Base-by-base conservation (phyloP, 768 basidiomycete genomes). In the Boletus patriciae region DNA sequence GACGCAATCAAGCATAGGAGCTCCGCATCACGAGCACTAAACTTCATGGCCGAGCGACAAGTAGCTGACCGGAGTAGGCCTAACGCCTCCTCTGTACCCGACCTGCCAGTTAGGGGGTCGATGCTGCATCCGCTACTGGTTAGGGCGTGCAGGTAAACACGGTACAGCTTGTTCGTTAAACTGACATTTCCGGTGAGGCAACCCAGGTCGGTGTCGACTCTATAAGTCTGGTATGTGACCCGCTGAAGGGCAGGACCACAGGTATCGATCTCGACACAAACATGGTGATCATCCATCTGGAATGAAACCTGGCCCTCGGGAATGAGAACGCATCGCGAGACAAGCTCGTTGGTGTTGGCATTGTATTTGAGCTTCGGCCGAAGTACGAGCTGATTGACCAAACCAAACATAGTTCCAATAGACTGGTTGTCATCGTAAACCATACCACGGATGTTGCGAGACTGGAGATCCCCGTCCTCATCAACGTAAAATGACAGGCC, bases 1-100 rank as follows among this genome's bases (percentile, higher is more conserved):
- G 60, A 48, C 7, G 60, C 59, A 21, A 81, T 77, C 23, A 60
- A 52, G 6, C 54, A 48, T 18, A 81, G 59, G 37, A 78, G 65
- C 11, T 60, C 49, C 2, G 62, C 45, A 18, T 78, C 73, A 4
- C 62, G 59, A 8, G 44, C 0, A 10, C 55, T 50, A 6, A 80
- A 63, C 12, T 59, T 60, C 64, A 74, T 72, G 47, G 78, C 78
- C 0, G 80, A 79, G 19, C 61, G 65, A 25, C 66, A 74, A 11
- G 67, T 58, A 10, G 77, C 74, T 0, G 77, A 78, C 6, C 54
- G 58, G 44, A 83, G 63, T 37, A 75, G 62, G 19, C 66, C 58
- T 6, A 80, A 61, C 0, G 80, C 80, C 45, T 80, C 73, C 36
- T 78, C 73, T 3, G 73, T 74, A 13, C 81, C 82, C 0, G 74